Conservation (phyloP, 192 early-diverging fungal species). For the Piromyces sp. region DNA sequence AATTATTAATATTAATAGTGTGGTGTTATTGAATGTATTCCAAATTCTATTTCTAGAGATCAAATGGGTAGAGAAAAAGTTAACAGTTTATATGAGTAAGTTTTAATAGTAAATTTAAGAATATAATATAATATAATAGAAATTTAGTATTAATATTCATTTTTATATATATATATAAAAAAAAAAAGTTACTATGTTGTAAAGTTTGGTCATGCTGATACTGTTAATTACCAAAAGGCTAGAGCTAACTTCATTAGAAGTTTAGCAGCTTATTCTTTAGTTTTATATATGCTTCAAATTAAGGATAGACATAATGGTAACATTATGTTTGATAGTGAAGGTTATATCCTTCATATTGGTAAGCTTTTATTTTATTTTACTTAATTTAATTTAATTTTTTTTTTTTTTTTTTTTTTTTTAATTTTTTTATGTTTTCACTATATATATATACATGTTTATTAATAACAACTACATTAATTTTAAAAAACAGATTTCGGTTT, state of each 20-base stretch:
- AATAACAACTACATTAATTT: too few relatives aligned
- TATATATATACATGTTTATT: too few relatives aligned
- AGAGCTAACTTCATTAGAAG: slow-evolving; percentile 88
- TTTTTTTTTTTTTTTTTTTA: not conserved
- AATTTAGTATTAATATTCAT: too few relatives aligned
- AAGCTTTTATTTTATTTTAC: not conserved
- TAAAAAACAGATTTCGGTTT: slow-evolving; percentile 76
- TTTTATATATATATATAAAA: too few relatives aligned
- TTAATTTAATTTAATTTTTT: not conserved
- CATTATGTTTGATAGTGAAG: slow-evolving; percentile 93
- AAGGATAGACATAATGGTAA: slow-evolving; percentile 45
- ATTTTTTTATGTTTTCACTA: too few relatives aligned
- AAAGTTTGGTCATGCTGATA: slow-evolving; percentile 76
- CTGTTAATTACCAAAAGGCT: slow-evolving; percentile 74
- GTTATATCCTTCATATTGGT: slow-evolving; percentile 93
- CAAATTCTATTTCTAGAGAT: slow-evolving; percentile 87
- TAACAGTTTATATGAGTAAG: slow-evolving; percentile 74
- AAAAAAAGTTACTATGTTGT: slow-evolving; percentile 63
- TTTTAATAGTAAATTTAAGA: too few relatives aligned
- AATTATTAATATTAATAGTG: slow-evolving; percentile 41
- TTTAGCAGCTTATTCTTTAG: slow-evolving; percentile 85
- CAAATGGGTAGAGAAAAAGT: slow-evolving; percentile 96
- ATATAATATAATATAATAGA: too few relatives aligned
- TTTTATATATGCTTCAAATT: slow-evolving; percentile 88
- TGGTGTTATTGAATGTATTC: slow-evolving; percentile 97